Percentiles rank a stretch among this genome's conserved stretches.
Conservation (phyloP, 805 yeast species). For the Spathaspora arborariae region DNA sequence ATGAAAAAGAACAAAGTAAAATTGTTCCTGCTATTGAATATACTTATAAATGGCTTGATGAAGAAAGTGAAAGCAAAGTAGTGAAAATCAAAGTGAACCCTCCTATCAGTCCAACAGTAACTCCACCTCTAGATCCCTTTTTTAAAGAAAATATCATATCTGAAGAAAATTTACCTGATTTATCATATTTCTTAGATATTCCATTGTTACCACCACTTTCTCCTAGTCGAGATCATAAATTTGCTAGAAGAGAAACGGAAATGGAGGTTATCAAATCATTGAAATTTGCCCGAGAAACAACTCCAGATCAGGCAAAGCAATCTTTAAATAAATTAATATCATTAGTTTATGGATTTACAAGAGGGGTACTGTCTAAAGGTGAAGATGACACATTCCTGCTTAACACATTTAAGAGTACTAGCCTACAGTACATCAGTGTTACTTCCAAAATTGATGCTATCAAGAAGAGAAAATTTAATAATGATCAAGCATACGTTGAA, state of each 20-base stretch:
- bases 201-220: constrained; percentile 30
- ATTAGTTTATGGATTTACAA: constrained; percentile 9
- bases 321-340: constrained; percentile 11
- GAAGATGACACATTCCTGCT: neutral
- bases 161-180: neutral
- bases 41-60: constrained; percentile 4
- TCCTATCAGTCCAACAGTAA: neutral
- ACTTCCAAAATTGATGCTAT: neutral
- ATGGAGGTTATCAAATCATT: constrained; percentile 21
- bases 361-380: constrained; percentile 5
- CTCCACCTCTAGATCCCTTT: neutral
- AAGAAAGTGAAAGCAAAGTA: neutral
- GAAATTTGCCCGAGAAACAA: neutral
- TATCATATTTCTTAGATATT: constrained; percentile 14
- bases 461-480: neutral
- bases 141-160: neutral
- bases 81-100: neutral
- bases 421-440: neutral
- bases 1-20: neutral
- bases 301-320: constrained; percentile 4
- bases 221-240: constrained; percentile 28
- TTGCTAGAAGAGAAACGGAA: constrained; percentile 35
- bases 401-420: neutral
- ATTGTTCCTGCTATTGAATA: constrained; percentile 5
- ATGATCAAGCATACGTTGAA: constrained; percentile 11